These are phyloP conservation scores for Microdochium nivale DNA, from an alignment of 2,329 filamentous ascomycete species.

Conservation along the genomic window DNA sequence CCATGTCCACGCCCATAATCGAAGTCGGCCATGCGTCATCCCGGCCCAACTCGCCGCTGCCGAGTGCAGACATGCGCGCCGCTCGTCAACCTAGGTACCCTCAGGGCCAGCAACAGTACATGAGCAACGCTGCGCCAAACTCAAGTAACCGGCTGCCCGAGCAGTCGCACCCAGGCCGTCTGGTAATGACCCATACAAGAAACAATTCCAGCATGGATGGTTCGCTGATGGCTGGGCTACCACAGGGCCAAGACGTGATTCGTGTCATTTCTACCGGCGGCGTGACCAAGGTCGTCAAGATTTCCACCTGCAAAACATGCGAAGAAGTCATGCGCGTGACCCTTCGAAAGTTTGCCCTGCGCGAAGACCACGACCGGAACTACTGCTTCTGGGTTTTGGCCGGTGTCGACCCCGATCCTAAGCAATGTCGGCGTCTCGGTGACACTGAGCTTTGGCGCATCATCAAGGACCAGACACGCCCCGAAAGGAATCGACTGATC, in stretches of 20 bases:
- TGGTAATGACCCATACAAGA: conserved; percentile 62
- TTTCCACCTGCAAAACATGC: conserved; percentile 81
- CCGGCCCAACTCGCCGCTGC: conserved; percentile 61
- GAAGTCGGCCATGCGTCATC: conserved; percentile 48
- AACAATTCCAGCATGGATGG: conserved; percentile 80
- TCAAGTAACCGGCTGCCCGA: conserved; percentile 56
- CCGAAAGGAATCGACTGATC: conserved; percentile 85
- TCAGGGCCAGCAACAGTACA: conserved; percentile 35
- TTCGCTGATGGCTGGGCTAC: conserved; percentile 77
- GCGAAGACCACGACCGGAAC: conserved; percentile 85
- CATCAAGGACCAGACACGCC: conserved; percentile 75
- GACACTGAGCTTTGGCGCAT: conserved; percentile 87
- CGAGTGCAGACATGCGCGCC: conserved; percentile 46
- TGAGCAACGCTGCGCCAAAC: conserved; percentile 39
- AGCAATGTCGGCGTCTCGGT: conserved; percentile 70
- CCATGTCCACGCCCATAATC: conserved; percentile 27
- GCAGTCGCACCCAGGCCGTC: conserved; percentile 48
- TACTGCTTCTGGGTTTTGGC: conserved; percentile 95
- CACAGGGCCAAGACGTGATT: conserved; percentile 80
- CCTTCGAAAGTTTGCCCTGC: conserved; percentile 76
- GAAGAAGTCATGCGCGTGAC: conserved; percentile 91
- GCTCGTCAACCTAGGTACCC: conserved; percentile 47
- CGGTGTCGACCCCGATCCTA: conserved; percentile 74
- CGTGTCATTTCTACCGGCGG: conserved; percentile 89
- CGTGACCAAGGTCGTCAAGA: conserved; percentile 87